Evolutionary conservation across 2,329 filamentous ascomycete species (phyloP).

Genomic region (Diplodia corticola): DNA sequence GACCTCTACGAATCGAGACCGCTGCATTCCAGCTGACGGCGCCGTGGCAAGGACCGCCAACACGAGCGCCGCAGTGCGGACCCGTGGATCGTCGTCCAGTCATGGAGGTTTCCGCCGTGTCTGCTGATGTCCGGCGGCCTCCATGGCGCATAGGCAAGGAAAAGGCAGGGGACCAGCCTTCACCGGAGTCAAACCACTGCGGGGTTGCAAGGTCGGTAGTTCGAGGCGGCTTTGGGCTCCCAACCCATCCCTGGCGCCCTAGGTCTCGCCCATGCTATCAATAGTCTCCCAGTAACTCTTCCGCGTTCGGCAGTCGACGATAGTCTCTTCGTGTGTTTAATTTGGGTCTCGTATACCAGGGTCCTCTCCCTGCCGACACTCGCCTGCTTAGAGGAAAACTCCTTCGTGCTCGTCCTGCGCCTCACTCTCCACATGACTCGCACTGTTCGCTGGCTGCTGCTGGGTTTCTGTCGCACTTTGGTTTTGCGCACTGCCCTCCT

Average conservation of each 20-base stretch:
- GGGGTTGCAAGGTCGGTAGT: conserved; percentile 10
- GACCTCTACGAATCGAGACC: background rate
- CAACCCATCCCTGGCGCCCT: background rate
- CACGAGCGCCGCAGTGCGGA: background rate
- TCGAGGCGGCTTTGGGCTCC: conserved; percentile 8
- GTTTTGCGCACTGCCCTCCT: conserved; percentile 5
- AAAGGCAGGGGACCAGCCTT: conserved; percentile 2
- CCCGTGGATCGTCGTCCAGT: background rate
- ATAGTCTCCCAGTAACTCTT: conserved; percentile 5
- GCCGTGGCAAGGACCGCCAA: background rate
- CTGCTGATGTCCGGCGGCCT: conserved; percentile 9
- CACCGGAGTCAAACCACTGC: conserved; percentile 3
- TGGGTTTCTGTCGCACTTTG: conserved; percentile 6
- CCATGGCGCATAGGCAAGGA: conserved; percentile 10
- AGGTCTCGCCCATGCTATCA: conserved; percentile 13
- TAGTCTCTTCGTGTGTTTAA: background rate
- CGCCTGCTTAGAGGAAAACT: conserved; percentile 26
- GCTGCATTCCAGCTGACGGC: background rate
- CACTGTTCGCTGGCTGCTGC: conserved; percentile 16
- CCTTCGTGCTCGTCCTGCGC: conserved; percentile 25
- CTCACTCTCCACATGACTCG: conserved; percentile 12
- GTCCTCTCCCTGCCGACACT: background rate
- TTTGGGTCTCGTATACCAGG: conserved; percentile 10
- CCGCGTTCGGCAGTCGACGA: conserved; percentile 18
- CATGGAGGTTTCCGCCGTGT: background rate